Evolutionary conservation across 2,329 filamentous ascomycete genomes (phyloP), one percentile per base, ranked within the genome.

Genomic region (Cordyceps cateniannulata): DNA sequence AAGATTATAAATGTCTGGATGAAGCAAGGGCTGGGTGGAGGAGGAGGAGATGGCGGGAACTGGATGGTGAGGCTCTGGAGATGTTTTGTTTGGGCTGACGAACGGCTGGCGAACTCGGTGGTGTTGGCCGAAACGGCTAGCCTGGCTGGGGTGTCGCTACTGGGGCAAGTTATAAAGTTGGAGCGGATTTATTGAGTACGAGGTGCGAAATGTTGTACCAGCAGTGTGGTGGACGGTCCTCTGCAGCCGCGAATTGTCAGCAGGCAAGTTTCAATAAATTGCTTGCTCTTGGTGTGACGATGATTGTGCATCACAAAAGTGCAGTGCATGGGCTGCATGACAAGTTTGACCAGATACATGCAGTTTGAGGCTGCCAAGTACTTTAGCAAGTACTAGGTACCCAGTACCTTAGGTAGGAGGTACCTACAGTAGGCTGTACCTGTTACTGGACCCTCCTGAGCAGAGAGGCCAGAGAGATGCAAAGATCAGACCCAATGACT

Each of bases 41-140:
- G 8, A 24, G 40, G 38, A 29, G 54, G 49, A 45, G 32, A 35
- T 35, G 32, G 56, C 56, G 45, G 16, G 25, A 35, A 29, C 47
- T 50, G 9, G 35, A 22, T n/a, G 16, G 48, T 59, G 56, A 59
- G 48, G 48, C 56, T 51, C 48, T 52, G 56, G 16, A 22, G 56
- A 59, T 59, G 48, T 47, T 59, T 59, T 59, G 51, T 42, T 51
- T 35, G 56, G 55, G 55, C 55, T 58, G 55, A 32, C 54, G 44
- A 47, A 40, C 44, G 45, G 44, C 22, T 58, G 55, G 45, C 45
- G 55, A 50, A 42, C 32, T 50, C 29, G 44, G 44, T 22, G 44
- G 16, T 20, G 45, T 29, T 20, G 55, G 44, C 32, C 14, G 54
- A 49, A 42, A 50, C 35, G 12, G 45, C 24, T 49, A 56, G 53